These are phyloP conservation scores for Coemansia sp. DNA, from an alignment of 192 early-diverging fungal species.

Conservation along the genomic window DNA sequence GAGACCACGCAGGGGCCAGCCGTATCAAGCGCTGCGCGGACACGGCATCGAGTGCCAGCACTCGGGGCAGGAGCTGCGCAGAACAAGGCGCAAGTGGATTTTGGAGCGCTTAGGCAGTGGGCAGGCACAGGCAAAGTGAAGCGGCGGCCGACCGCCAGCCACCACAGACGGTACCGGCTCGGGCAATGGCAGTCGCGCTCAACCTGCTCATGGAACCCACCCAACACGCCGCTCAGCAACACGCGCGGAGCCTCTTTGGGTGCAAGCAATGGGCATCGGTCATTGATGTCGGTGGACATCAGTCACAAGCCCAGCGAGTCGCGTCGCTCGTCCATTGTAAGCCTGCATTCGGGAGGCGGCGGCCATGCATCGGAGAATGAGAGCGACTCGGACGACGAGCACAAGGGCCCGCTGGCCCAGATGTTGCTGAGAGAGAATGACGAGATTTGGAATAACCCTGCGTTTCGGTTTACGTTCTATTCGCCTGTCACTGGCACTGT, in stretches of 20 bases:
- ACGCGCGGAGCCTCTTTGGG: neutral
- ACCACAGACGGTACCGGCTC: conserved; percentile 43
- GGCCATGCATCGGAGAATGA: neutral
- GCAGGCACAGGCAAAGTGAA: conserved; percentile 35
- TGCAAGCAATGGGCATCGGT: conserved; percentile 6
- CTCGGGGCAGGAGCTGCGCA: neutral
- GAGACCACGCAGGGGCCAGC: neutral
- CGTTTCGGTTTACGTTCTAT: conserved; percentile 66
- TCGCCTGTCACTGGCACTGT: conserved; percentile 62
- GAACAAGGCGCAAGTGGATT: conserved; percentile 20
- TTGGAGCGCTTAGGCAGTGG: conserved; percentile 41
- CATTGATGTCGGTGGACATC: conserved; percentile 41
- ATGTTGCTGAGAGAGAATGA: conserved; percentile 43
- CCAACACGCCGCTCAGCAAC: conserved; percentile 8
- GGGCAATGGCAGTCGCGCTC: conserved; percentile 48
- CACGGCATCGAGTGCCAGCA: neutral
- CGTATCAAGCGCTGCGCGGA: neutral
- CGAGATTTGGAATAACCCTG: conserved; percentile 49
- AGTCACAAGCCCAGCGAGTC: conserved; percentile 49
- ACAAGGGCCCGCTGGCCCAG: conserved; percentile 41
- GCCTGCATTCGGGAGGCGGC: conserved; percentile 10
- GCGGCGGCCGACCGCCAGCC: neutral
- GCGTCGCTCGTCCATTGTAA: conserved; percentile 34
- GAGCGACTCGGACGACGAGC: conserved; percentile 12
- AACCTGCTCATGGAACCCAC: conserved; percentile 53